phyloP scores from a whole-genome alignment of 2,329 filamentous ascomycete genomes.

The Ophiostoma novo-ulmi region DNA sequence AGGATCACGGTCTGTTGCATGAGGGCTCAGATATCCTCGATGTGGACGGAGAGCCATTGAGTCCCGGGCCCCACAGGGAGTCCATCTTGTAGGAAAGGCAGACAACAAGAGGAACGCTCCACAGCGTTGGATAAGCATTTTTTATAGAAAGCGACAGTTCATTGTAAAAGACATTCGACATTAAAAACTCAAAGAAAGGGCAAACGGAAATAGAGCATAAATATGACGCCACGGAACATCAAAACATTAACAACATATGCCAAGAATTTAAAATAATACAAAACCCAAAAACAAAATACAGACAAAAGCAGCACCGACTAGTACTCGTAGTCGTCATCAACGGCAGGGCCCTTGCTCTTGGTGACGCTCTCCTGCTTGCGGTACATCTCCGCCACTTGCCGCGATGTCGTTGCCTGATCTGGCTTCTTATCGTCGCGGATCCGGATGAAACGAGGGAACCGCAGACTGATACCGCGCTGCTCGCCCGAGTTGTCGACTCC shows the following conservation, averaged over 20 bases:
- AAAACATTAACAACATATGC: background rate
- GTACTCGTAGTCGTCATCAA: constrained; percentile 98
- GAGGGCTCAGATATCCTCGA: constrained; percentile 31
- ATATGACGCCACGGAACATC: background rate
- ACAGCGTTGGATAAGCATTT: background rate
- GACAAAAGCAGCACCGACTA: constrained; percentile 36
- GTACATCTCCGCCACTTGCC: constrained; percentile 95
- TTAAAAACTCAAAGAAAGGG: background rate
- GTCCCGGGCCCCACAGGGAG: constrained; percentile 25
- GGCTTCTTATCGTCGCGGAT: constrained; percentile 92
- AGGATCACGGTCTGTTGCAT: constrained; percentile 42
- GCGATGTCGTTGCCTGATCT: constrained; percentile 76
- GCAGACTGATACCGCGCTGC: constrained; percentile 70
- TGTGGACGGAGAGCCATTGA: constrained; percentile 29
- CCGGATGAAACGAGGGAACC: constrained; percentile 92
- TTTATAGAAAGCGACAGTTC: background rate
- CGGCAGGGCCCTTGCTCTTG: constrained; percentile 78
- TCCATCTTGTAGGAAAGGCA: constrained; percentile 22
- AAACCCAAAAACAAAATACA: background rate
- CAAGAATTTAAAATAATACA: background rate
- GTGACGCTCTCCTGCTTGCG: constrained; percentile 84
- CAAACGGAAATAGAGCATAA: background rate
- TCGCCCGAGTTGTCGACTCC: constrained; percentile 62
- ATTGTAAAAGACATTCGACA: background rate
- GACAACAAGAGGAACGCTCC: background rate